Base-by-base conservation (phyloP, 306 rosid genomes). In the Sechiopsis laciniata region DNA sequence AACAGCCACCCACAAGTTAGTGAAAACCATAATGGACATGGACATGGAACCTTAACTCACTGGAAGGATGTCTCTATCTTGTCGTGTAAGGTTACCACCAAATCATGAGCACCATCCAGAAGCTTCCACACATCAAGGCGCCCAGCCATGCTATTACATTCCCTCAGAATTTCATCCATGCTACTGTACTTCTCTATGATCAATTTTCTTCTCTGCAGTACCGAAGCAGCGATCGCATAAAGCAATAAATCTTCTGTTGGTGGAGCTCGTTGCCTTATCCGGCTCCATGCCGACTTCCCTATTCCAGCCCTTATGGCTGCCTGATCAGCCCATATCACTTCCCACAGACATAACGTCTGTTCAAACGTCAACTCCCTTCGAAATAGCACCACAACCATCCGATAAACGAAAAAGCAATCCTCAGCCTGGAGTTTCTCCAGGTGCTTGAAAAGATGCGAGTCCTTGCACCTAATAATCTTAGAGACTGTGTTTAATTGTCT, bases 321-420 rank as follows among this genome's bases (percentile, higher is more conserved):
- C 83, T 95, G 99, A 82, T 95, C 99, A 2, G 99, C 97, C 99
- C 99, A 95, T 88, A 95, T 91, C 68, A 95, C 99, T 88, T 95
- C 99, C 99, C 99, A 95, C 62, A 95, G 89, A 79, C 99, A 91
- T 8, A 95, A 82, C n/a, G 97, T 95, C 83, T 95, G 99, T 63
- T 91, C 99, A 79, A 85, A 95, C 24, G 95, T 85, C 84, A 95
- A 80, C 55, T 95, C 99, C 85, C 99, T 87, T 78, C 99, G 85
- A 73, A 95, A 95, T 64, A 95, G 87, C 76, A 95, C 99, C 77
- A 95, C 96, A 75, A 95, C 99, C 99, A 95, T 95, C 80, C 99
- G 83, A 59, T 95, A 95, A 76, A 95, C 99, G 29, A 95, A 95
- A 76, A 91, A 95, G 86, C 99, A 95, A 85, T 95, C 99, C 84